Percentiles rank a stretch among this genome's conserved stretches.
phyloP scores from a whole-genome alignment of 2,329 filamentous ascomycete genomes.

The Diaporthe capsici region DNA sequence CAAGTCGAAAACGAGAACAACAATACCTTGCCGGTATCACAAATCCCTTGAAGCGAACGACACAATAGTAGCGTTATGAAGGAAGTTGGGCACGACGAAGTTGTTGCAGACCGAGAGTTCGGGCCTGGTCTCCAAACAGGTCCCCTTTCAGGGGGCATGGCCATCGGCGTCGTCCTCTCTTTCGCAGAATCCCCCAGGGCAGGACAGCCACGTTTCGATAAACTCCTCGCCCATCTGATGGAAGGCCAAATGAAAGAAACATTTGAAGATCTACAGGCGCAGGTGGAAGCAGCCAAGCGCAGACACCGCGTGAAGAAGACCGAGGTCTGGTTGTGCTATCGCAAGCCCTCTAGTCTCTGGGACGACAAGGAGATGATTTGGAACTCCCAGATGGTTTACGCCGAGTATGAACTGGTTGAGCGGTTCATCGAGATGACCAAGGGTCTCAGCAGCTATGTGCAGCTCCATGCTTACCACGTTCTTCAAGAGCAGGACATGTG shows the following conservation, averaged over 20 bases:
- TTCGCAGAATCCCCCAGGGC: neutral
- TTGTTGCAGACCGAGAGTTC: neutral
- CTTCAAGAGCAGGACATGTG: neutral
- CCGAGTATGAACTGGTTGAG: neutral
- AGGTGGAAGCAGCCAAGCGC: neutral
- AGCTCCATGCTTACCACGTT: neutral
- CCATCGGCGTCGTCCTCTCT: neutral
- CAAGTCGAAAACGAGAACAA: neutral
- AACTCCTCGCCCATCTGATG: neutral
- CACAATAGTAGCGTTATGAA: neutral
- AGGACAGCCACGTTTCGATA: neutral
- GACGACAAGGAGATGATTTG: neutral
- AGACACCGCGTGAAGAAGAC: neutral
- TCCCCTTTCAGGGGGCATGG: neutral
- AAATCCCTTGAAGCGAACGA: neutral
- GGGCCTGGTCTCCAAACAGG: neutral
- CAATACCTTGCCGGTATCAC: neutral
- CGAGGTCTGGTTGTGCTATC: neutral
- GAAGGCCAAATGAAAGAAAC: neutral
- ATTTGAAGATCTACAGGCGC: neutral
- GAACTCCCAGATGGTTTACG: neutral
- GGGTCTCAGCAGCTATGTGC: neutral
- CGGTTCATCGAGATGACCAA: neutral
- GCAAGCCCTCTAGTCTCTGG: neutral
- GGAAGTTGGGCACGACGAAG: neutral